Evolutionary conservation across 352 stramenopile genomes (phyloP).

Genomic region (Peronospora farinosa): DNA sequence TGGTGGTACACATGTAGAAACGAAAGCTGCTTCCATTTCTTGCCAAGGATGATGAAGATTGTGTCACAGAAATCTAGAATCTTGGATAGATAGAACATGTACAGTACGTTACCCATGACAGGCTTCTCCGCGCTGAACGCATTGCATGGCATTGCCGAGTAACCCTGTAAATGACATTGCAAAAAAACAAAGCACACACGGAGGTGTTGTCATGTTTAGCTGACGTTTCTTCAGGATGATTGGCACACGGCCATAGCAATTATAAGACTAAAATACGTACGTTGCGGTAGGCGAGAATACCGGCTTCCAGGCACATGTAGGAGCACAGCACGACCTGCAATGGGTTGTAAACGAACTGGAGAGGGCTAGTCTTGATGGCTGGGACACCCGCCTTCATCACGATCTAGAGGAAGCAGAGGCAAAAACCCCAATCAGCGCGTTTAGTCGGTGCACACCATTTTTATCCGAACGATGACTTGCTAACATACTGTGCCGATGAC

Average conservation of each 20-base stretch:
- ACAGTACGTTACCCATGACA: constrained; percentile 92
- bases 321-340: constrained; percentile 94
- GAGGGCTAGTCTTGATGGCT: constrained; percentile 58
- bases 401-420: constrained; percentile 14
- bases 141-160: constrained; percentile 91
- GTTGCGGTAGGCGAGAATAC: constrained; percentile 89
- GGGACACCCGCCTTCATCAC: constrained; percentile 71
- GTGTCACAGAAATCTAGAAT: constrained; percentile 90
- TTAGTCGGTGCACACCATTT: constrained; percentile 14
- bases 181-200: constrained; percentile 1
- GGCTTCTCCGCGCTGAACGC: constrained; percentile 84
- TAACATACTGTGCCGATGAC: constrained; percentile 49
- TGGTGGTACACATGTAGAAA: constrained; percentile 99
- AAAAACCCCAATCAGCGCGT: neutral
- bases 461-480: constrained; percentile 9
- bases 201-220: constrained; percentile 4
- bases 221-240: neutral
- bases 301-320: constrained; percentile 95
- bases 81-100: constrained; percentile 99
- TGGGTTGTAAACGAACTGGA: constrained; percentile 97
- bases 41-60: constrained; percentile 97
- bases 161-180: constrained; percentile 36
- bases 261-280: constrained; percentile 15
- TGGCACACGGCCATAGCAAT: neutral
- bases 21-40: constrained; percentile 96